Conservation (phyloP, 2,329 filamentous ascomycete species). For the Xylaria arbuscula region DNA sequence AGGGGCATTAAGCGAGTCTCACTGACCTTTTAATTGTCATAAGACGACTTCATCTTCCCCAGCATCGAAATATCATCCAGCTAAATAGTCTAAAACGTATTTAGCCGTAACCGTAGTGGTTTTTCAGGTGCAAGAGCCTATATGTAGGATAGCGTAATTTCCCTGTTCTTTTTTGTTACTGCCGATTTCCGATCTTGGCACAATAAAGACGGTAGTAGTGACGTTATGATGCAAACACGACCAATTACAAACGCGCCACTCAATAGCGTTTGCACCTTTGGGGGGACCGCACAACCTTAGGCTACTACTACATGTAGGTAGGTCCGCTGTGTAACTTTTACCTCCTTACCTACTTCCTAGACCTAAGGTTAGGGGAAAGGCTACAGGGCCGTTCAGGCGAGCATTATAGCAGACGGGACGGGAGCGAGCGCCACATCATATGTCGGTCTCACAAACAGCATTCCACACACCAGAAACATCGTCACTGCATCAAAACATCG, state of each 20-base stretch:
- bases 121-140: background rate
- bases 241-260: slow-evolving; percentile 24
- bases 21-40: background rate
- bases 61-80: too few species aligned
- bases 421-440: slow-evolving; percentile 13
- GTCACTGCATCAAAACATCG: slow-evolving; percentile 28
- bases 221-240: slow-evolving; percentile 30
- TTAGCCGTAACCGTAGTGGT: slow-evolving; percentile 11
- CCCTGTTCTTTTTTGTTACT: slow-evolving; percentile 8
- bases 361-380: background rate
- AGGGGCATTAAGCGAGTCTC: background rate
- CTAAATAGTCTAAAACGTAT: too few species aligned
- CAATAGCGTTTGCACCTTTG: slow-evolving; percentile 20
- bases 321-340: background rate
- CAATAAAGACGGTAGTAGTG: slow-evolving; percentile 30
- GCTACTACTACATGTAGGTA: too few species aligned
- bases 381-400: background rate
- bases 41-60: background rate
- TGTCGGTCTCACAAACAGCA: slow-evolving; percentile 7
- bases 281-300: background rate
- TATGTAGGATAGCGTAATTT: slow-evolving; percentile 28
- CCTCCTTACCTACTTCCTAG: slow-evolving; percentile 1
- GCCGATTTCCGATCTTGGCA: slow-evolving; percentile 24
- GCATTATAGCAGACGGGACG: background rate
- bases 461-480: slow-evolving; percentile 33